phyloP scores from a whole-genome alignment of 352 stramenopile species.

The Pythium aristosporum region DNA sequence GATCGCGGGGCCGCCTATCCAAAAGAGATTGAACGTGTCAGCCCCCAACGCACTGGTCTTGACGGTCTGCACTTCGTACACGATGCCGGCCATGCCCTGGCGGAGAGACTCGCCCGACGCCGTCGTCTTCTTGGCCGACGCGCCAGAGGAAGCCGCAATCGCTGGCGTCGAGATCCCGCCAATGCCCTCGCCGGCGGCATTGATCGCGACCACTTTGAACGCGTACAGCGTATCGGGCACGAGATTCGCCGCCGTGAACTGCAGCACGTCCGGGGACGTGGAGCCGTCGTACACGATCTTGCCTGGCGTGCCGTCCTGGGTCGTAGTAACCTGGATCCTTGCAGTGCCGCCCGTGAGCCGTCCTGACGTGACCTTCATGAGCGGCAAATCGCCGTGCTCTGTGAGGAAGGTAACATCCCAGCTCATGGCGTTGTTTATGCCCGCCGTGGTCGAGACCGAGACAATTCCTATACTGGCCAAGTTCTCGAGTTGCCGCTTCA shows the following conservation, averaged over 20 bases:
- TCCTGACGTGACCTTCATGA: constrained; percentile 89
- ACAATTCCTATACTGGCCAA: constrained; percentile 81
- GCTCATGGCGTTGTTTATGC: constrained; percentile 58
- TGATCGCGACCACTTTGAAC: constrained; percentile 92
- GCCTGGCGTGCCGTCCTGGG: constrained; percentile 87
- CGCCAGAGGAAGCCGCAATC: constrained; percentile 91
- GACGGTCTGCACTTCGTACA: constrained; percentile 95
- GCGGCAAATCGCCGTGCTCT: constrained; percentile 91
- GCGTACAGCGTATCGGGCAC: constrained; percentile 90
- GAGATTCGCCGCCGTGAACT: constrained; percentile 80
- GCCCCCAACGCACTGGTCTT: constrained; percentile 38
- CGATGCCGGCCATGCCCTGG: constrained; percentile 91
- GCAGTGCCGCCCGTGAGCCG: constrained; percentile 74
- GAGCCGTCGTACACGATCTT: constrained; percentile 91
- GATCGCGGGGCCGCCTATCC: constrained; percentile 35
- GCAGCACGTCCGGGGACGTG: constrained; percentile 71
- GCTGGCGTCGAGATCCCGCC: constrained; percentile 83
- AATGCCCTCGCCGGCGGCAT: constrained; percentile 89
- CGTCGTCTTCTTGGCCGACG: constrained; percentile 84
- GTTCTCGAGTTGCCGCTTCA: constrained; percentile 91
- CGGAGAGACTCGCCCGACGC: constrained; percentile 84
- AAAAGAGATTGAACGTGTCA: constrained; percentile 54
- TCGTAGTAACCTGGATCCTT: constrained; percentile 69
- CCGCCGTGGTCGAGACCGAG: constrained; percentile 47
- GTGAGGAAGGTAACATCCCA: constrained; percentile 94